Evolutionary conservation across 1,139 yeast species (phyloP).

Genomic region (Sugiyamaella grinbergsii): DNA sequence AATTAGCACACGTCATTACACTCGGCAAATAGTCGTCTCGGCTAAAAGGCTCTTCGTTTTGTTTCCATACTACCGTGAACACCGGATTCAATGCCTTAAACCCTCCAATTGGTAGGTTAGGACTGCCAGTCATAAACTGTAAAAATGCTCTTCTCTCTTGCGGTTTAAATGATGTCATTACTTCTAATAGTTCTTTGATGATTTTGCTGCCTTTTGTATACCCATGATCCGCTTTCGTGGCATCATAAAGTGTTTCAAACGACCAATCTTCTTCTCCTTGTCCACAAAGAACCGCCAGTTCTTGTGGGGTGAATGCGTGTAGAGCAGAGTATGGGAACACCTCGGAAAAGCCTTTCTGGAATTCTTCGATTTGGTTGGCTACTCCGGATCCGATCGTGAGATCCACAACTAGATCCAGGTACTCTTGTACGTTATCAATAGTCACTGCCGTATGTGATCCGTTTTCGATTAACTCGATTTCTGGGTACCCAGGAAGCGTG

Average conservation of each 20-base stretch:
- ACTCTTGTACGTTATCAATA: constrained; percentile 57
- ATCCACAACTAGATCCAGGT: constrained; percentile 61
- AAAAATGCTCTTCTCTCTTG: constrained; percentile 70
- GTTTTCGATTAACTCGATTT: constrained; percentile 56
- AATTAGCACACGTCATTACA: constrained; percentile 98
- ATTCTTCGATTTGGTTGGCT: constrained; percentile 62
- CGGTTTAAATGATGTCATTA: constrained; percentile 57
- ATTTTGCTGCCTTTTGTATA: constrained; percentile 70
- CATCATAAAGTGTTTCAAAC: constrained; percentile 51
- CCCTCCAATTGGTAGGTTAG: constrained; percentile 92
- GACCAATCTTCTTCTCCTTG: constrained; percentile 90
- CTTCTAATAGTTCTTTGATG: constrained; percentile 59
- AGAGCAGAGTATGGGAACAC: constrained; percentile 82
- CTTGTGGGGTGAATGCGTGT: constrained; percentile 70
- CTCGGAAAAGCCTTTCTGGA: constrained; percentile 77
- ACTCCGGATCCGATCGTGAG: constrained; percentile 68
- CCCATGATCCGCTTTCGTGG: constrained; percentile 89
- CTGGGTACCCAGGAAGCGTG: constrained; percentile 76
- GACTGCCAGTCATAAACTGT: constrained; percentile 92
- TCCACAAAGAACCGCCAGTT: constrained; percentile 70
- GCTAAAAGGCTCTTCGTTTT: constrained; percentile 57
- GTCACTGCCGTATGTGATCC: constrained; percentile 60
- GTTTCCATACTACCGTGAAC: constrained; percentile 81
- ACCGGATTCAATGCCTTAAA: constrained; percentile 80
- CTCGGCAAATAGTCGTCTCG: constrained; percentile 92